Evolutionary conservation across 192 early-diverging fungal genomes (phyloP).

Genomic region (Gorgonomyces haynaldii): DNA sequence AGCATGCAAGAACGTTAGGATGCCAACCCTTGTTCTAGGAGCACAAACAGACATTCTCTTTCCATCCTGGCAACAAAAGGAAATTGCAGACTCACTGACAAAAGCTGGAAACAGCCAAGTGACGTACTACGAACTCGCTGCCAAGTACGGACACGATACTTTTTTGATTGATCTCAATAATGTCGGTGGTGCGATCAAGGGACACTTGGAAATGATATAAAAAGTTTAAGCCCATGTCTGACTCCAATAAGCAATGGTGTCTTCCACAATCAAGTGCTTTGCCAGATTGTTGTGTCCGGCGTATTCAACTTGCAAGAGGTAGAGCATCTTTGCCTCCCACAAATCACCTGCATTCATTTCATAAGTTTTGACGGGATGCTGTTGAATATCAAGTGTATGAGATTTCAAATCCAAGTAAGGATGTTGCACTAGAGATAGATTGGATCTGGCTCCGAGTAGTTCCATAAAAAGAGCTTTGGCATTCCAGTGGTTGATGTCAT

Average conservation of each 20-base stretch:
- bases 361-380: too few relatives aligned
- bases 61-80: conserved; percentile 88
- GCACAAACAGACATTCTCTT: conserved; percentile 94
- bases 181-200: conserved; percentile 90
- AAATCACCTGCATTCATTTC: too few relatives aligned
- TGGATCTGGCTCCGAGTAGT: too few relatives aligned
- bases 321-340: conserved; percentile 6
- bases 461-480: conserved; percentile 13
- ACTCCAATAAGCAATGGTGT: conserved; percentile 18
- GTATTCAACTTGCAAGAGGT: conserved; percentile 20
- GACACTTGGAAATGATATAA: conserved; percentile 37
- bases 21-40: conserved; percentile 83
- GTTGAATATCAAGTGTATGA: too few relatives aligned
- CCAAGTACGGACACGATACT: conserved; percentile 95
- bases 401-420: too few relatives aligned
- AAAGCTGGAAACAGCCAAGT: conserved; percentile 77
- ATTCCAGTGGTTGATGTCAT: conserved; percentile 29
- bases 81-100: conserved; percentile 81
- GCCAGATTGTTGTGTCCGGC: conserved; percentile 27
- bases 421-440: too few relatives aligned
- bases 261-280: conserved; percentile 18
- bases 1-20: conserved; percentile 56
- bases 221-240: too few relatives aligned
- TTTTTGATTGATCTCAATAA: conserved; percentile 84
- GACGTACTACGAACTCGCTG: conserved; percentile 94